A percentile compares a stretch with the other conserved stretches of the same genome.
These are phyloP conservation scores for Metschnikowia continentalis DNA, from an alignment of 805 yeast genomes.

Conservation along the genomic window DNA sequence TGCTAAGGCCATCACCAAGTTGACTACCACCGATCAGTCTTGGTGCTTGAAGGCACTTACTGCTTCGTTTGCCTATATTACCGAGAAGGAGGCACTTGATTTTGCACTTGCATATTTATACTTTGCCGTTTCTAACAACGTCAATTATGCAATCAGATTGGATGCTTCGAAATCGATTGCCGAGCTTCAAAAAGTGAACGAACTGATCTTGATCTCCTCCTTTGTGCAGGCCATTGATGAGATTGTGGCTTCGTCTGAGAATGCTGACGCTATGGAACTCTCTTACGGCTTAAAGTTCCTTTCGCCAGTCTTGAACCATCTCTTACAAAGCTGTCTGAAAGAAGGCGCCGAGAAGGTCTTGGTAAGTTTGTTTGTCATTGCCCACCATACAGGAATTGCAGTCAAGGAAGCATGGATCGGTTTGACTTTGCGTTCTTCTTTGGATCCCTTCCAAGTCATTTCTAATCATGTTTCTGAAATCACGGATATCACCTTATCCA, in stretches of 20 bases:
- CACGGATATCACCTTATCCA: constrained; percentile 18
- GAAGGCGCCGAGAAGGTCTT: constrained; percentile 18
- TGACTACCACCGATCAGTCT: constrained; percentile 42
- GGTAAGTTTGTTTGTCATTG: constrained; percentile 22
- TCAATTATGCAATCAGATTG: constrained; percentile 32
- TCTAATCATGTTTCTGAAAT: constrained; percentile 21
- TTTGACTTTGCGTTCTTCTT: constrained; percentile 50
- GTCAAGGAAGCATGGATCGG: constrained; percentile 72
- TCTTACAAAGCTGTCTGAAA: constrained; percentile 22
- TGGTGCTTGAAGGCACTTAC: constrained; percentile 52
- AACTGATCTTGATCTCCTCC: constrained; percentile 35
- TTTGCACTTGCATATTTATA: constrained; percentile 51
- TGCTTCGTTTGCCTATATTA: constrained; percentile 22
- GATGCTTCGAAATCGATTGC: constrained; percentile 30
- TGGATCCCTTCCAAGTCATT: constrained; percentile 54
- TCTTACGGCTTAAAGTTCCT: constrained; percentile 18
- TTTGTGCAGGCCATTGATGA: constrained; percentile 40
- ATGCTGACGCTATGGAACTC: constrained; percentile 14
- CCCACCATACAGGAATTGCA: constrained; percentile 27
- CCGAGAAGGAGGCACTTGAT: constrained; percentile 6
- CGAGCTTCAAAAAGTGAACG: constrained; percentile 21
- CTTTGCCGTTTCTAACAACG: constrained; percentile 38
- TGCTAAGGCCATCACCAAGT: constrained; percentile 48
- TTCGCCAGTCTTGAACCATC: constrained; percentile 22
- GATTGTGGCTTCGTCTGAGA: constrained; percentile 15